Percentiles rank a stretch among this genome's conserved stretches.
These are phyloP conservation scores for Dianthus caryophyllus DNA, from an alignment of 148 eudicot species.

Conservation along the genomic window DNA sequence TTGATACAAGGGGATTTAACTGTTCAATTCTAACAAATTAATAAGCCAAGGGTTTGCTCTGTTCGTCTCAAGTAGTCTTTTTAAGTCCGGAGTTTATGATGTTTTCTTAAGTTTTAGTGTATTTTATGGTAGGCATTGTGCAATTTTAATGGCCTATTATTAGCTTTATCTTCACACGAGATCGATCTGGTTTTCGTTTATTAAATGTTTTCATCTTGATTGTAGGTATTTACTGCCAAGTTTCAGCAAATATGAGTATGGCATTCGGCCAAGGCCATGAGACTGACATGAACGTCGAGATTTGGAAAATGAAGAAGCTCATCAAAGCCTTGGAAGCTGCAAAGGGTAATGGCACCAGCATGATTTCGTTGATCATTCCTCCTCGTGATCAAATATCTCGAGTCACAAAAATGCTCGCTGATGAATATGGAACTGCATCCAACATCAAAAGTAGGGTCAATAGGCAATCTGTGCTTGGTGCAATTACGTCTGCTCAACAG, in stretches of 20 bases:
- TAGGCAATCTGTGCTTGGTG: constrained; percentile 33
- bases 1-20: no score
- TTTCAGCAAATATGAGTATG: neutral
- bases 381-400: constrained; percentile 31
- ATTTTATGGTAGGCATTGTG: no score
- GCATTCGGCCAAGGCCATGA: constrained; percentile 17
- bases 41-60: no score
- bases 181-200: neutral
- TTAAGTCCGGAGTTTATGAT: no score
- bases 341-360: constrained; percentile 35
- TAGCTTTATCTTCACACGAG: neutral
- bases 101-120: no score
- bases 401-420: constrained; percentile 34
- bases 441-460: constrained; percentile 35
- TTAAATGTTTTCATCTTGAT: neutral
- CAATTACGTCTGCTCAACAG: constrained; percentile 34
- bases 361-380: constrained; percentile 35
- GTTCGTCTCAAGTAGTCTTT: no score
- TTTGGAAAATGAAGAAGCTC: constrained; percentile 34
- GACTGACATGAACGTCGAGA: constrained; percentile 32
- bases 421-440: constrained; percentile 33
- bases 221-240: neutral
- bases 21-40: no score
- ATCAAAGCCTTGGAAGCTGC: constrained; percentile 34
- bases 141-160: no score